These are phyloP conservation scores for Stellera chamaejasme DNA, from an alignment of 345 rosid genomes.

Conservation along the genomic window DNA sequence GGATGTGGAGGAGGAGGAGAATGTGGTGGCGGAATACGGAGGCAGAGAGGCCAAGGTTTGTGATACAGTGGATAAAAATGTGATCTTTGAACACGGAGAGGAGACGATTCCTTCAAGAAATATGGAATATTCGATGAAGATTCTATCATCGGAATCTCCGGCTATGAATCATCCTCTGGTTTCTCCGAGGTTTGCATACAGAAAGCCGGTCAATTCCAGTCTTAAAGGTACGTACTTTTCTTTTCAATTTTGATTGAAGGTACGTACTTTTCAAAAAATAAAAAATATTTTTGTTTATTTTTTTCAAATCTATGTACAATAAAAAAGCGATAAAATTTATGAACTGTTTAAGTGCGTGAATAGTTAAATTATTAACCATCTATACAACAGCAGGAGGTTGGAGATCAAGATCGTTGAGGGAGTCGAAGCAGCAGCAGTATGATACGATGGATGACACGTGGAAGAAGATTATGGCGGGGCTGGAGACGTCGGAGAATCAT, in stretches of 20 bases:
- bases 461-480: conserved; percentile 13
- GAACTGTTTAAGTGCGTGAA: not conserved
- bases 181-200: conserved; percentile 40
- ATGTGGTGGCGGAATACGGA: conserved; percentile 9
- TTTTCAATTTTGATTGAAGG: not conserved
- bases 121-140: conserved; percentile 5
- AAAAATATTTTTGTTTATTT: not conserved
- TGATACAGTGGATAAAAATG: no score
- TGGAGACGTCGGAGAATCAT: conserved; percentile 10
- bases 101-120: conserved; percentile 7
- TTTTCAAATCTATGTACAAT: not conserved
- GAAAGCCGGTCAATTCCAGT: conserved; percentile 27
- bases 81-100: not conserved
- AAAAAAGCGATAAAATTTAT: conserved; percentile 2
- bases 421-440: conserved; percentile 14
- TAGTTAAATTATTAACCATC: not conserved
- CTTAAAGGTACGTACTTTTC: conserved; percentile 4
- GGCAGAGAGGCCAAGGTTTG: no score
- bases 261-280: not conserved
- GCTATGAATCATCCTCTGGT: conserved; percentile 13
- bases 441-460: conserved; percentile 18
- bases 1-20: conserved; percentile 2
- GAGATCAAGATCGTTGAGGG: conserved; percentile 2
- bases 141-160: not conserved
- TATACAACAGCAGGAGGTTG: conserved; percentile 1